Conservation (phyloP, 179 eudicot species). For the Spinacia oleracea region DNA sequence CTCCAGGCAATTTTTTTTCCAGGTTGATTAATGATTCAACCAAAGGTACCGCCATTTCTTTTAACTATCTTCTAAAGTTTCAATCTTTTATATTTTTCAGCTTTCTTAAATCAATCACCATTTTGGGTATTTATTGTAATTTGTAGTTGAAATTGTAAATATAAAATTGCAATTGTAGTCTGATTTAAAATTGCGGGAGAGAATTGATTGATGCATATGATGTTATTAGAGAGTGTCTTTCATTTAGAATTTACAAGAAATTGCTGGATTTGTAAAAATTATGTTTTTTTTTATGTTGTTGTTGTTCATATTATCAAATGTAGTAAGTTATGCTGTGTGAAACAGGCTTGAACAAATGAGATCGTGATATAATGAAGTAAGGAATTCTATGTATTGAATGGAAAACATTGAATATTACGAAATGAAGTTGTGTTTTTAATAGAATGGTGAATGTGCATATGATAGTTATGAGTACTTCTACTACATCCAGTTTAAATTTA, state of each 20-base stretch:
- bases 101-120: neutral
- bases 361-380: neutral
- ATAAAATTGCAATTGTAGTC: neutral
- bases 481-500: too few species aligned
- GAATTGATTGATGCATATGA: too few species aligned
- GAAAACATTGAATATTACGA: neutral
- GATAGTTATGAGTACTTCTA: neutral
- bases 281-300: too few species aligned
- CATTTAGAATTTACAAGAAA: neutral
- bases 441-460: slow-evolving; percentile 6
- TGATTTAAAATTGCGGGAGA: too few species aligned
- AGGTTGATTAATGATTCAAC: slow-evolving; percentile 44
- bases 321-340: neutral
- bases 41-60: slow-evolving; percentile 43
- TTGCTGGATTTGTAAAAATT: neutral
- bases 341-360: neutral
- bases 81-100: neutral
- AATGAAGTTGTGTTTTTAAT: neutral
- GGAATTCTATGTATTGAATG: neutral
- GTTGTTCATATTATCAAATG: neutral
- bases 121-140: too few species aligned
- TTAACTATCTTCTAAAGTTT: slow-evolving; percentile 11
- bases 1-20: slow-evolving; percentile 48
- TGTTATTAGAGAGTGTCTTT: neutral
- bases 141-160: neutral